These are phyloP conservation scores for Xerocomellus chrysenteron DNA, from an alignment of 768 basidiomycete species.

Conservation along the genomic window DNA sequence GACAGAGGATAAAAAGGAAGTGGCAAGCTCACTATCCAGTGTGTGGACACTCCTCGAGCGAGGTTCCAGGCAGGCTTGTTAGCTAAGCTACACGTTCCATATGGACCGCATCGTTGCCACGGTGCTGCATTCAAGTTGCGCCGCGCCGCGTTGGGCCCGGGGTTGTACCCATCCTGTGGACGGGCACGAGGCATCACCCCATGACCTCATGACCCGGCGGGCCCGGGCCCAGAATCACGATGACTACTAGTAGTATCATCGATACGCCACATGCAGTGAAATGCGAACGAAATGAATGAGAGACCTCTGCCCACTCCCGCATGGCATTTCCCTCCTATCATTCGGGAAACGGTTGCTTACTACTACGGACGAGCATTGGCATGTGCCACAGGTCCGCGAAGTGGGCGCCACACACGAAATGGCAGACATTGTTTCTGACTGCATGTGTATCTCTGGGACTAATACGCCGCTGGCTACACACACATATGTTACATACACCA, in stretches of 20 bases:
- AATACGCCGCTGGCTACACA: background rate
- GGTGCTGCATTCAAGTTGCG: background rate
- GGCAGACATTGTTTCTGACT: too few relatives aligned
- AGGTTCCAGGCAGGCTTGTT: constrained; percentile 12
- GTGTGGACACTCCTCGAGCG: background rate
- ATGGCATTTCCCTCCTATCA: too few relatives aligned
- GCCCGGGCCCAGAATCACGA: too few relatives aligned
- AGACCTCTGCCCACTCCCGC: background rate
- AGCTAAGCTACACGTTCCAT: constrained; percentile 18
- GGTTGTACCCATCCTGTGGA: background rate
- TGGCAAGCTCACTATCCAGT: background rate
- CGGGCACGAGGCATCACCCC: constrained; percentile 7
- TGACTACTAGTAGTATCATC: background rate
- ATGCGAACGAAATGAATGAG: background rate
- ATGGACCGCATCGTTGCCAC: constrained; percentile 2
- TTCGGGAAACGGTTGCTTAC: too few relatives aligned
- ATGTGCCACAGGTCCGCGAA: too few relatives aligned
- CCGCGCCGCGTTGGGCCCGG: background rate
- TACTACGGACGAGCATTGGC: too few relatives aligned
- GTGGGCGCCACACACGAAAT: too few relatives aligned
- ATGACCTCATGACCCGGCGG: background rate
- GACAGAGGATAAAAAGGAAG: background rate
- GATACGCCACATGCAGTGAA: background rate
- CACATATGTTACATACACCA: background rate
- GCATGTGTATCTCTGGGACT: background rate